Conservation (phyloP, 2,329 filamentous ascomycete species). For the Verticillium nubilum region DNA sequence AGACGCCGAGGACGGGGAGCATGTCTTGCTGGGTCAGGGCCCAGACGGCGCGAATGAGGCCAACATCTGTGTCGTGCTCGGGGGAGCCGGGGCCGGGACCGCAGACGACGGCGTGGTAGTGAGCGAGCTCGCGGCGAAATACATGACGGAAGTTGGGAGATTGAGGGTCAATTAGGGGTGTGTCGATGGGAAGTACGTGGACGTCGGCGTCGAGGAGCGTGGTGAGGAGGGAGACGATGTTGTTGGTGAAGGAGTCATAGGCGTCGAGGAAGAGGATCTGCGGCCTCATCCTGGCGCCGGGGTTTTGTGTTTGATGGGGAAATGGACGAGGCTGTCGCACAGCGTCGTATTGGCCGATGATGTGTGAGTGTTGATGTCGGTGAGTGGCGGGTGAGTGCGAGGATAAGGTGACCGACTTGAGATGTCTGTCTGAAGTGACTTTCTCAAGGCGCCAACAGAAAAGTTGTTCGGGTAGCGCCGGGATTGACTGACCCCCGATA, state of each 20-base stretch:
- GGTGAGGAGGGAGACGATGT: constrained; percentile 79
- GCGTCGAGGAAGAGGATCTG: constrained; percentile 86
- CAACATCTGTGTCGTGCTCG: constrained; percentile 66
- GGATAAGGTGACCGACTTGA: too few species aligned
- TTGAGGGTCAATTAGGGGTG: constrained; percentile 39
- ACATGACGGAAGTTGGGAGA: constrained; percentile 34
- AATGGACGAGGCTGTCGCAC: not conserved
- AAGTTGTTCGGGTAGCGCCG: not conserved
- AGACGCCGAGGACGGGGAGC: constrained; percentile 81
- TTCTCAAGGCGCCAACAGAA: too few species aligned
- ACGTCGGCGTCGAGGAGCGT: constrained; percentile 64
- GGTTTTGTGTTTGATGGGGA: not conserved
- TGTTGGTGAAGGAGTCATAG: constrained; percentile 95
- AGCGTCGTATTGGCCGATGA: not conserved
- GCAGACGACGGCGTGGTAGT: constrained; percentile 80
- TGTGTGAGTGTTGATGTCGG: too few species aligned
- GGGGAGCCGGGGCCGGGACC: constrained; percentile 89
- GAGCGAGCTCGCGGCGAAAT: constrained; percentile 44
- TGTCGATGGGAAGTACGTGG: constrained; percentile 67
- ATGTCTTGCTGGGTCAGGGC: constrained; percentile 49
- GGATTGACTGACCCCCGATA: not conserved
- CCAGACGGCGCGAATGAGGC: constrained; percentile 77
- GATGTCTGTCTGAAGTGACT: too few species aligned
- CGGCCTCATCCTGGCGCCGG: constrained; percentile 13
- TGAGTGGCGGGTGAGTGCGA: too few species aligned